A percentile compares a stretch with the other conserved stretches of the same genome.
Evolutionary conservation across 768 basidiomycete genomes (phyloP).

Genomic region (Trametes elegans): DNA sequence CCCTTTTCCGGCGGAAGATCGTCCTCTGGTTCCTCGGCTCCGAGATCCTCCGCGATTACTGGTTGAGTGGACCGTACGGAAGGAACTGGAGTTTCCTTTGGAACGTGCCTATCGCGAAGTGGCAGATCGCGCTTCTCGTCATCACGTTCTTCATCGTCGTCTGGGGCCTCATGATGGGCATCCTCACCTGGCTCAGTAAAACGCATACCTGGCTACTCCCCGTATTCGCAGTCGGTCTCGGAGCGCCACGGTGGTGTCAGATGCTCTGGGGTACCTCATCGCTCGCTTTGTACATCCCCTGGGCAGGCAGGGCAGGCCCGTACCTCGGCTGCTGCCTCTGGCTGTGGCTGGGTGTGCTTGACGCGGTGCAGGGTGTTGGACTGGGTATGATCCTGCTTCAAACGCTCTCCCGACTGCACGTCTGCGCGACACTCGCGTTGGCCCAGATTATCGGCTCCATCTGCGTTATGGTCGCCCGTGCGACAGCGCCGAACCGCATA

Average conservation of each 20-base stretch:
- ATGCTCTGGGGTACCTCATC: slow-evolving; percentile 97
- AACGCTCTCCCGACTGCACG: slow-evolving; percentile 91
- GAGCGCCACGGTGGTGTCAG: slow-evolving; percentile 95
- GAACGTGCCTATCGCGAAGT: slow-evolving; percentile 78
- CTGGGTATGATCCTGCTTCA: slow-evolving; percentile 84
- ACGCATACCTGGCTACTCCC: slow-evolving; percentile 95
- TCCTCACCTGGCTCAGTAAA: slow-evolving; percentile 86
- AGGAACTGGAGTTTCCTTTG: slow-evolving; percentile 96
- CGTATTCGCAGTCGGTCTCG: slow-evolving; percentile 92
- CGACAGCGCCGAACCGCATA: slow-evolving; percentile 85
- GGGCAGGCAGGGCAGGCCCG: slow-evolving; percentile 83
- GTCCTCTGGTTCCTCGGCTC: slow-evolving; percentile 95
- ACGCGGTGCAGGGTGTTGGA: slow-evolving; percentile 92
- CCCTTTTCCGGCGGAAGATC: slow-evolving; percentile 85
- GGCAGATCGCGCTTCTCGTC: slow-evolving; percentile 79
- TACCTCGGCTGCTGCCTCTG: slow-evolving; percentile 89
- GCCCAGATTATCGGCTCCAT: slow-evolving; percentile 87
- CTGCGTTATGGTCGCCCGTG: slow-evolving; percentile 91
- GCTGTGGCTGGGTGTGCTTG: slow-evolving; percentile 94
- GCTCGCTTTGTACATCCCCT: slow-evolving; percentile 88
- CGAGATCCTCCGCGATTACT: slow-evolving; percentile 89
- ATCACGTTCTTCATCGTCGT: slow-evolving; percentile 83
- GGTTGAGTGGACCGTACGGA: slow-evolving; percentile 88
- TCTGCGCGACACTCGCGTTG: slow-evolving; percentile 89
- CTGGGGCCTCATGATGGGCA: slow-evolving; percentile 71